phyloP scores from a whole-genome alignment of 140 eudicot species.

The Senecio squalidus region DNA sequence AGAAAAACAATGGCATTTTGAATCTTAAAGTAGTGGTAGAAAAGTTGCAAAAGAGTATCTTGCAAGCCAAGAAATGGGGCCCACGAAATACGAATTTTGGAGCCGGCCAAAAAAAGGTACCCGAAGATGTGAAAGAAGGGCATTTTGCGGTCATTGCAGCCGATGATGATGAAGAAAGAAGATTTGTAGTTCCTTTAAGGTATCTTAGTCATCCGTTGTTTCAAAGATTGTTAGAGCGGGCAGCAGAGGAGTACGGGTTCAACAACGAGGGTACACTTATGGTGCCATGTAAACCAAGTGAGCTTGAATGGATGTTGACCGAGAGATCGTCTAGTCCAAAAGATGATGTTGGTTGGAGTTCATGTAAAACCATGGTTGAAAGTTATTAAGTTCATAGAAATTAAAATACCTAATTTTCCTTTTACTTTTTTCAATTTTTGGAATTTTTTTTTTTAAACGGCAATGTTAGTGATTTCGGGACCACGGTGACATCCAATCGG shows the following conservation, averaged over 20 bases:
- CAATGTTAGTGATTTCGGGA: no score
- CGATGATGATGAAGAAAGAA: conserved; percentile 27
- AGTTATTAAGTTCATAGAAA: conserved; percentile 3
- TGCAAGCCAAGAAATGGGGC: conserved; percentile 30
- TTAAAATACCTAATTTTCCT: conserved; percentile 1
- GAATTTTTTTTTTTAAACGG: no score
- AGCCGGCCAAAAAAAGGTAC: conserved; percentile 42
- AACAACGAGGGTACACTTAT: conserved; percentile 57
- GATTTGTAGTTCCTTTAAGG: conserved; percentile 52
- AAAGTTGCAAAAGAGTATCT: conserved; percentile 60
- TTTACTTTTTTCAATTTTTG: not conserved
- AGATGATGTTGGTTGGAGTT: conserved; percentile 15
- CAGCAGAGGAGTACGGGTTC: conserved; percentile 81
- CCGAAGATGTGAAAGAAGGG: conserved; percentile 63
- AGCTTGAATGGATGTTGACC: conserved; percentile 49
- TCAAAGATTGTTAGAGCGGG: conserved; percentile 50
- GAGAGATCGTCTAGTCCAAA: not conserved
- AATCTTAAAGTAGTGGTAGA: conserved; percentile 46
- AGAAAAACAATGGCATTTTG: conserved; percentile 26
- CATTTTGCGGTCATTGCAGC: conserved; percentile 67
- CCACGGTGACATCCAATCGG: no score
- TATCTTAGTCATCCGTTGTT: conserved; percentile 41
- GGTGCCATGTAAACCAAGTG: conserved; percentile 55
- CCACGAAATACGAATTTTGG: not conserved
- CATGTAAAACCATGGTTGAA: conserved; percentile 6